Percentiles rank a stretch among this genome's conserved stretches.
phyloP scores from a whole-genome alignment of 2,329 filamentous ascomycete species.

The Sphaceloma murrayae region DNA sequence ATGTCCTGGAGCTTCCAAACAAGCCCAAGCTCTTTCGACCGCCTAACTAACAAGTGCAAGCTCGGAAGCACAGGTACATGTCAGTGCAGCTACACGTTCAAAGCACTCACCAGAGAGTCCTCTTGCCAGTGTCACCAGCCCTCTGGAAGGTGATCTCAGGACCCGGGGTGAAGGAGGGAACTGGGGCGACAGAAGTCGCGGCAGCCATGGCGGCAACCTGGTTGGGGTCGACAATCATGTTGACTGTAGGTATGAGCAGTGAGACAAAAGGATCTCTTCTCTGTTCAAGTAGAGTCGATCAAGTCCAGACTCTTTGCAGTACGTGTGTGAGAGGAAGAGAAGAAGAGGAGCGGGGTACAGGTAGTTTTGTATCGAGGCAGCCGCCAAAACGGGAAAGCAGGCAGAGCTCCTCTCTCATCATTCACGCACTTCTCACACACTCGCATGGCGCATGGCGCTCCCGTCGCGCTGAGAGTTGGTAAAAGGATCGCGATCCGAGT shows the following conservation, averaged over 20 bases:
- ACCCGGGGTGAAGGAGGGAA: conserved; percentile 37
- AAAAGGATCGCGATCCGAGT: conserved; percentile 14
- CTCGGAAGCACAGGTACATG: not conserved
- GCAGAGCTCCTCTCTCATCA: conserved; percentile 8
- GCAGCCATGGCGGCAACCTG: conserved; percentile 33
- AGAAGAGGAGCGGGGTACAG: conserved; percentile 11
- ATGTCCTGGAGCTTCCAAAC: conserved; percentile 8
- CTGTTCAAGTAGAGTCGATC: not conserved
- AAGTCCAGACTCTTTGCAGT: conserved; percentile 6
- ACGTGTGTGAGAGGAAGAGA: not conserved
- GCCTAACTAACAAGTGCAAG: too few species aligned
- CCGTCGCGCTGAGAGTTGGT: conserved; percentile 3
- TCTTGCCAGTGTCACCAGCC: conserved; percentile 34
- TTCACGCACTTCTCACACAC: too few species aligned
- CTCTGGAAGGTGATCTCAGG: conserved; percentile 33
- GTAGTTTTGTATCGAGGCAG: conserved; percentile 14
- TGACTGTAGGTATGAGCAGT: conserved; percentile 22
- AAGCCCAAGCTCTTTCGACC: conserved; percentile 2
- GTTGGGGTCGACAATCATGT: conserved; percentile 39
- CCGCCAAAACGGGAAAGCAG: conserved; percentile 5
- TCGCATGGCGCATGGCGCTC: too few species aligned
- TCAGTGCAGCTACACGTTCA: not conserved
- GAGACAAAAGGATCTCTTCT: conserved; percentile 1
- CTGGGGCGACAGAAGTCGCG: conserved; percentile 22
- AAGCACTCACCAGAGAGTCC: conserved; percentile 36